These are phyloP conservation scores for Rosa lucieae DNA, from an alignment of 306 rosid genomes.

Conservation along the genomic window DNA sequence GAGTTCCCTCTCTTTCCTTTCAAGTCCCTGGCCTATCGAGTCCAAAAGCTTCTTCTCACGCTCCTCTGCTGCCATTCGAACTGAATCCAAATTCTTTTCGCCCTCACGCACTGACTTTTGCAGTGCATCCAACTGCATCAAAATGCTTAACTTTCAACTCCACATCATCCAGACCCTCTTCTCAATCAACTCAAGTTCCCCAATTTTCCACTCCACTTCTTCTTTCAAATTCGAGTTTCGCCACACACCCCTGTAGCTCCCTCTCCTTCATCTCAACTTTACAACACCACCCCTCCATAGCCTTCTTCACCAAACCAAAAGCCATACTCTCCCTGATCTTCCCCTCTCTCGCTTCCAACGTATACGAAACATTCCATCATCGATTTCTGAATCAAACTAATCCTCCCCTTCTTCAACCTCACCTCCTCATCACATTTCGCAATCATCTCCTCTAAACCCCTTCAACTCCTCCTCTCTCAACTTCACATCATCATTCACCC, in stretches of 20 bases:
- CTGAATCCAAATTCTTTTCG: too few species aligned
- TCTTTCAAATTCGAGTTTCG: background rate
- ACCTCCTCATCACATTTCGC: constrained; percentile 30
- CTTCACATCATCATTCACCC: background rate
- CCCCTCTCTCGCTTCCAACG: constrained; percentile 11
- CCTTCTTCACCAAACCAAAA: background rate
- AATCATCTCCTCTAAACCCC: background rate
- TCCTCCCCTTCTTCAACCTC: constrained; percentile 7
- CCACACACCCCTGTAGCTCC: background rate
- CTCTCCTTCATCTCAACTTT: constrained; percentile 4
- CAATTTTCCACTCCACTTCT: background rate
- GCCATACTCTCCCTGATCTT: background rate
- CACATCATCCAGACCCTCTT: background rate
- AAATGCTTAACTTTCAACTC: background rate
- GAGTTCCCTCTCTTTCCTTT: constrained; percentile 1
- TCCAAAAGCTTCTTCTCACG: background rate
- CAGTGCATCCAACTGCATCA: background rate
- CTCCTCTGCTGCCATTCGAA: background rate
- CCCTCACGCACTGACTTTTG: background rate
- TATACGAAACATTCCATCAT: constrained; percentile 24
- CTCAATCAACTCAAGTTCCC: background rate
- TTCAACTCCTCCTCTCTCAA: background rate
- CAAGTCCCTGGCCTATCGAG: background rate
- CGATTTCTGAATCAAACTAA: constrained; percentile 21
- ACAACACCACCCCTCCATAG: constrained; percentile 5